Evolutionary conservation across 179 eudicot species (phyloP), one percentile per base, ranked within the genome.

Genomic region (Beta macrorhiza): DNA sequence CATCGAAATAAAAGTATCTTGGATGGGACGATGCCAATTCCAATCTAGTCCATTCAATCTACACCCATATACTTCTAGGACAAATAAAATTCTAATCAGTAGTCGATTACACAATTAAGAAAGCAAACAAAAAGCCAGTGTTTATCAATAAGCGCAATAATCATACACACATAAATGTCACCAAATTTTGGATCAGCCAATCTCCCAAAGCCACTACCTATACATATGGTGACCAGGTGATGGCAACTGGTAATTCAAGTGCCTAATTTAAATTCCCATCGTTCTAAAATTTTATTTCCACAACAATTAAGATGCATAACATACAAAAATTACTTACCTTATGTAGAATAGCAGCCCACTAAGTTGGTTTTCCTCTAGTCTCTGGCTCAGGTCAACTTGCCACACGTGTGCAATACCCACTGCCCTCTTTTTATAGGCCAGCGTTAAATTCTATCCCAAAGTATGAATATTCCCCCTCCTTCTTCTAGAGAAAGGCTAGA

Each of bases 391-490:
- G 52, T 69, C 11, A 67, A 32, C 52, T 69, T 44, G 10, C 52
- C 8, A 20, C 72, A 68, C 10, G 12, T 25, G 17, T 6, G 7
- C 63, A 58, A 58, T 5, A 15, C 51, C 20, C 49, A 12, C 45
- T 67, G 11, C 73, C 73, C 73, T 42, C 45, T 16, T 69, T 67
- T 7, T 68, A 68, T 69, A 69, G 73, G 22, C 72, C 44, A 29
- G 7, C 14, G 11, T 9, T 37, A 3, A 37, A 37, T 37, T 37
- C 42, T 37, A 37, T 37, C 42, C 42, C 65, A 29, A 20, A 22
- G 14, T 20, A 63, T 63, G 64, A 22, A 61, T 61, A 5, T 22
- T 11, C 64, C 5, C 12, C 64, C 64, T 2, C 64, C 2, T 11
- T 2, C 4, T 20, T 13, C 16, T 37, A 37, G 42, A 37, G 42